Evolutionary conservation across 2,329 filamentous ascomycete genomes (phyloP).

Genomic region (Cryphonectria naterciae): DNA sequence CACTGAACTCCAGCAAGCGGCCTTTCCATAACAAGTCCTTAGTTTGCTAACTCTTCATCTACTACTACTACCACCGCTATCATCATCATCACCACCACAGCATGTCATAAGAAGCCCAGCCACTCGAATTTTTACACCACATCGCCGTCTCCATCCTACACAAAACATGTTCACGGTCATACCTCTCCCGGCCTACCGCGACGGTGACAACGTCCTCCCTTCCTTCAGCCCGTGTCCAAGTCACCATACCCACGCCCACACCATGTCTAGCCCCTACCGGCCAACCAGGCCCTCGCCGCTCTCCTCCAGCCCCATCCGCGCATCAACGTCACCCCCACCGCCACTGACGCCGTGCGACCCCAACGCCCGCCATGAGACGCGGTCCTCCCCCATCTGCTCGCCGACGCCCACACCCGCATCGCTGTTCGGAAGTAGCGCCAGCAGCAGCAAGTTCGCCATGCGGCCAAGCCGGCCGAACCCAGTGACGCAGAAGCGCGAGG

Average conservation of each 20-base stretch:
- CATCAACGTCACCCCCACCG: conserved; percentile 46
- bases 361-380: conserved; percentile 48
- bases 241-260: conserved; percentile 37
- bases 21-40: not conserved
- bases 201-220: conserved; percentile 34
- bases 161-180: conserved; percentile 41
- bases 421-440: conserved; percentile 36
- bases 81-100: not conserved
- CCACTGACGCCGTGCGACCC: conserved; percentile 48
- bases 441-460: conserved; percentile 50
- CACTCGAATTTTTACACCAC: not conserved
- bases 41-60: not conserved
- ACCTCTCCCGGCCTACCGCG: conserved; percentile 48
- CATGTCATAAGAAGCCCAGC: not conserved
- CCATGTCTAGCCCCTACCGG: conserved; percentile 40
- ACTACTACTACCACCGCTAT: not conserved
- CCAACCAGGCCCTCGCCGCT: conserved; percentile 59
- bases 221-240: not conserved
- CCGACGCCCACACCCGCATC: conserved; percentile 38
- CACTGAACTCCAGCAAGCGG: too few relatives aligned
- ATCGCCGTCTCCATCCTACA: not conserved
- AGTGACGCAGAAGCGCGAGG: conserved; percentile 60
- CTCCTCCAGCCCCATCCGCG: conserved; percentile 58
- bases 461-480: conserved; percentile 66
- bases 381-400: conserved; percentile 50